phyloP scores from a whole-genome alignment of 2,329 filamentous ascomycete genomes.

The Stemphylium lycopersici region DNA sequence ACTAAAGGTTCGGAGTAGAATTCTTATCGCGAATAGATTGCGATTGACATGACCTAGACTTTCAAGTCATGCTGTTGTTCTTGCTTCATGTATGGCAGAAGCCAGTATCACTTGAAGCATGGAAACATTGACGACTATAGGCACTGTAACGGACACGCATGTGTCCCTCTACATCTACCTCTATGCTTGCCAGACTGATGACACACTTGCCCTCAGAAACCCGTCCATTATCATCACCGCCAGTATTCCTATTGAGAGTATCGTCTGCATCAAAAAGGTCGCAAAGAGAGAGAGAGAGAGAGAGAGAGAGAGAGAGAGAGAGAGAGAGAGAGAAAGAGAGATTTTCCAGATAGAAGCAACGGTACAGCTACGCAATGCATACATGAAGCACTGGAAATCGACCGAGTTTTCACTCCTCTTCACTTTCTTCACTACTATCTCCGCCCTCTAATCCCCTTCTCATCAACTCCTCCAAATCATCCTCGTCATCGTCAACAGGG shows the following conservation, averaged over 20 bases:
- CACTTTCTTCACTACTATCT: conserved; percentile 52
- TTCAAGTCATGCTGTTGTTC: neutral
- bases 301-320: too few species aligned
- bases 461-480: conserved; percentile 54
- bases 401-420: conserved; percentile 45
- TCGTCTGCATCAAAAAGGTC: too few species aligned
- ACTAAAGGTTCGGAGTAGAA: too few species aligned
- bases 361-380: neutral
- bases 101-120: neutral
- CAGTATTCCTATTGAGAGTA: too few species aligned
- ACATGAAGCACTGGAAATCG: neutral
- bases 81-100: neutral
- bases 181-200: too few species aligned
- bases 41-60: too few species aligned
- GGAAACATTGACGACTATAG: neutral
- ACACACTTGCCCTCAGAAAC: too few species aligned
- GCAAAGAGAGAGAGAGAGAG: too few species aligned
- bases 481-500: conserved; percentile 40
- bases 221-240: too few species aligned
- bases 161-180: neutral
- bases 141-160: neutral
- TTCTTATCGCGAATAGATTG: too few species aligned
- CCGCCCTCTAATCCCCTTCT: conserved; percentile 48
- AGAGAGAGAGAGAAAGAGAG: too few species aligned
- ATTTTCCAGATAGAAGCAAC: neutral